Evolutionary conservation across 768 basidiomycete species (phyloP).

Genomic region (Kwoniella mangroviensis): DNA sequence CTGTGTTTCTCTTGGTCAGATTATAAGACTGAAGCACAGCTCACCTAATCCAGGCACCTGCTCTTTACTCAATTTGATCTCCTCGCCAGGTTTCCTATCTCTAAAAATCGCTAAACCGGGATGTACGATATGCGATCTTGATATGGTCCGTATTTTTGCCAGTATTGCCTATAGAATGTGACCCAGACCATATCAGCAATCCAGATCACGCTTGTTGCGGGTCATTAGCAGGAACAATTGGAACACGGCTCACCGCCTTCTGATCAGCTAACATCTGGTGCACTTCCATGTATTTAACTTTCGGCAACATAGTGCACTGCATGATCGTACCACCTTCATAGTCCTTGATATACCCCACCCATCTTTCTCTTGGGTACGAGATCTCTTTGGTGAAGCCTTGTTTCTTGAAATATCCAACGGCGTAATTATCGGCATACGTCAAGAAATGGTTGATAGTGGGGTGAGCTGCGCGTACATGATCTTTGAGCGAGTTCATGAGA

Average conservation of each 20-base stretch:
- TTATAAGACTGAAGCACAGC: too few relatives aligned
- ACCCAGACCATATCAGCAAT: neutral
- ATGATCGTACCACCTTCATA: slow-evolving; percentile 99
- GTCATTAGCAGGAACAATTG: neutral
- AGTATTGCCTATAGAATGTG: slow-evolving; percentile 67
- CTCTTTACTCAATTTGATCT: slow-evolving; percentile 65
- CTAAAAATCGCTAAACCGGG: slow-evolving; percentile 78
- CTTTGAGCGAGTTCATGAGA: slow-evolving; percentile 98
- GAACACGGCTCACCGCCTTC: slow-evolving; percentile 65
- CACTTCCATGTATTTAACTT: slow-evolving; percentile 86
- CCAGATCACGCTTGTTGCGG: neutral
- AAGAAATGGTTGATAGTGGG: slow-evolving; percentile 91
- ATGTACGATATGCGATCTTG: slow-evolving; percentile 83
- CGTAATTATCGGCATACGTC: slow-evolving; percentile 98
- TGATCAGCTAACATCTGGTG: slow-evolving; percentile 75
- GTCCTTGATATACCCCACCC: slow-evolving; percentile 99
- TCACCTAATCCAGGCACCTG: slow-evolving; percentile 86
- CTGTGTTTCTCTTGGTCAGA: too few relatives aligned
- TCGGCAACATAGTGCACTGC: slow-evolving; percentile 88
- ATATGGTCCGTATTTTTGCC: slow-evolving; percentile 82
- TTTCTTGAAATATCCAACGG: slow-evolving; percentile 98
- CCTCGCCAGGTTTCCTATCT: slow-evolving; percentile 62
- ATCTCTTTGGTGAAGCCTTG: slow-evolving; percentile 99
- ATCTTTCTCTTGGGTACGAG: slow-evolving; percentile 81
- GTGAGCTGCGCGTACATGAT: slow-evolving; percentile 80